Evolutionary conservation across 768 basidiomycete genomes (phyloP).

Genomic region (Pleurotus tuber-regium): DNA sequence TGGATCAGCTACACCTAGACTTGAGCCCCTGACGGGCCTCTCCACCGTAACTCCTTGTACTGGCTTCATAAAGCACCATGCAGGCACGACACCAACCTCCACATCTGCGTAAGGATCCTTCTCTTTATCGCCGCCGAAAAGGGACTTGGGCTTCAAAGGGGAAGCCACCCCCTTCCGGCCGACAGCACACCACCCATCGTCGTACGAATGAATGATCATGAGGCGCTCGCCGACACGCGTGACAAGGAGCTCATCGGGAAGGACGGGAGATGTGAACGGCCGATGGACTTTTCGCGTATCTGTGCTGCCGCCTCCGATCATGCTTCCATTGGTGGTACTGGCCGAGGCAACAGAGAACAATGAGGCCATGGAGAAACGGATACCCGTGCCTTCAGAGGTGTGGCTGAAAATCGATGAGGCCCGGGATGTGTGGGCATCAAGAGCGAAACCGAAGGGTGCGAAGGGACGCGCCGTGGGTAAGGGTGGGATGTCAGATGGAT

Average conservation of each 20-base stretch:
- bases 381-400: conserved; percentile 23
- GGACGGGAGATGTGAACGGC: conserved; percentile 59
- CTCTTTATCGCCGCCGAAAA: conserved; percentile 33
- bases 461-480: conserved; percentile 19
- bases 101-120: conserved; percentile 33
- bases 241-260: conserved; percentile 71
- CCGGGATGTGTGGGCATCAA: conserved; percentile 19
- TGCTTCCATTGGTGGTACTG: conserved; percentile 19
- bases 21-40: conserved; percentile 61
- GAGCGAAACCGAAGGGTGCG: conserved; percentile 38
- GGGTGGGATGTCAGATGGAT: conserved; percentile 40
- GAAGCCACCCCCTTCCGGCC: conserved; percentile 41
- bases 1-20: conserved; percentile 50
- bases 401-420: conserved; percentile 24
- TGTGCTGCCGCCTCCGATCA: conserved; percentile 21
- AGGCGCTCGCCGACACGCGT: conserved; percentile 54
- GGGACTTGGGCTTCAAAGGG: conserved; percentile 32
- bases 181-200: conserved; percentile 82
- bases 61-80: conserved; percentile 73
- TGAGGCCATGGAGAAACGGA: conserved; percentile 38
- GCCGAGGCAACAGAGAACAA: conserved; percentile 37
- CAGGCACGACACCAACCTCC: conserved; percentile 71
- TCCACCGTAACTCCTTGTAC: conserved; percentile 56
- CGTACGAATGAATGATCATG: conserved; percentile 61
- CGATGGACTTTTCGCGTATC: conserved; percentile 57